Evolutionary conservation across 495 filamentous ascomycete genomes (phyloP), one percentile per base, ranked within the genome.

Genomic region (Hamigera avellanea): DNA sequence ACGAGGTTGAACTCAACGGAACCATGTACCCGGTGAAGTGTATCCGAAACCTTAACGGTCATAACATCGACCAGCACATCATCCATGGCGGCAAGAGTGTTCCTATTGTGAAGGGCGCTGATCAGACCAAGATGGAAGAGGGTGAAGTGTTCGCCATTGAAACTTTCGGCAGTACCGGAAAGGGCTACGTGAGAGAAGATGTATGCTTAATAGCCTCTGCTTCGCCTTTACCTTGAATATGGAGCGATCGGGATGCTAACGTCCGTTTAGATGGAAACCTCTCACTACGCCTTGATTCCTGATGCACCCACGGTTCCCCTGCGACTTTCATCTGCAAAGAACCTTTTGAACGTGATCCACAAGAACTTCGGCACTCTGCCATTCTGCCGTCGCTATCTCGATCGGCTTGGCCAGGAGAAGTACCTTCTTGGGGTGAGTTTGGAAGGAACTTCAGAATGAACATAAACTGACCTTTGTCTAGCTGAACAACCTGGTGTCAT

Each of bases 121-220:
- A 87, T 46, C 69, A 72, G 47, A 88, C 83, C 23, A 87, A 83
- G 63, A 95, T 95, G 87, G 87, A 93, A 66, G 87, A 93, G 56
- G 86, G 86, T 15, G 87, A 95, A 51, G 74, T 83, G 9, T 95
- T 89, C 53, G 87, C 87, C 30, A 93, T 95, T 44, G 87, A 93
- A 57, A 93, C 87, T 6, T 95, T 93, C 48, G 87, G 87, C 33
- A 89, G 80, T 64, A 95, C 87, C 37, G 87, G 87, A 46, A 88
- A 85, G 56, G 87, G 81, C 34, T 78, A 80, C 53, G 79, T 93
- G 33, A 64, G 75, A 45, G 85, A 93, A 50, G 83, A 93, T 53
- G 78, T 86, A 36, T 42, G 65, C 60, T 17, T 33, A 1, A n/a
- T 26, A 9, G 30, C 6, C 25, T 33, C 6, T n/a, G 5, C 29